Evolutionary conservation across 495 filamentous ascomycete genomes (phyloP).

Genomic region (Pseudotulostoma volvatum): DNA sequence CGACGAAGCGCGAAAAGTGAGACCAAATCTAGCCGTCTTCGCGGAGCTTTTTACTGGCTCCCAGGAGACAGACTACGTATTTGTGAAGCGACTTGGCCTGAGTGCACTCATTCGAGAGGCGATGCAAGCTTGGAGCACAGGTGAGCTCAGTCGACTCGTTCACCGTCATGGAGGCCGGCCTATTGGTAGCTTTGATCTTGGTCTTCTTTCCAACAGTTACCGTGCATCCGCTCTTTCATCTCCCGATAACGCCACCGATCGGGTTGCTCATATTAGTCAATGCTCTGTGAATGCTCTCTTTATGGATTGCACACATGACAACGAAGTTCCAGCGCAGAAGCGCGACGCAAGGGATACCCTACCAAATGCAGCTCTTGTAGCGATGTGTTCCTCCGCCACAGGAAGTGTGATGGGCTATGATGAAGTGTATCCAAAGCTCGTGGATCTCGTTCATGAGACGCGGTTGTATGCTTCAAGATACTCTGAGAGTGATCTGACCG

Average conservation of each 20-base stretch:
- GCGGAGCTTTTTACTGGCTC: slow-evolving; percentile 95
- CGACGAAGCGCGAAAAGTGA: slow-evolving; percentile 75
- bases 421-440: slow-evolving; percentile 80
- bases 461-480: slow-evolving; percentile 61
- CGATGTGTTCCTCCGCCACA: slow-evolving; percentile 84
- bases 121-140: slow-evolving; percentile 96
- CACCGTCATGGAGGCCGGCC: slow-evolving; percentile 89
- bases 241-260: slow-evolving; percentile 33
- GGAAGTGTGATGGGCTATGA: slow-evolving; percentile 99
- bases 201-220: slow-evolving; percentile 31
- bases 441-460: slow-evolving; percentile 81
- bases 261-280: slow-evolving; percentile 56
- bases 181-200: slow-evolving; percentile 89
- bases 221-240: slow-evolving; percentile 24
- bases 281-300: slow-evolving; percentile 85
- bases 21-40: slow-evolving; percentile 78
- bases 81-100: slow-evolving; percentile 80
- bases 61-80: slow-evolving; percentile 89
- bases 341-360: slow-evolving; percentile 87
- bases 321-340: slow-evolving; percentile 91
- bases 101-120: slow-evolving; percentile 87
- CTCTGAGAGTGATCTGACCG: slow-evolving; percentile 39
- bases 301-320: slow-evolving; percentile 99
- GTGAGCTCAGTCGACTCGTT: slow-evolving; percentile 76
- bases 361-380: slow-evolving; percentile 86